Base-by-base conservation (phyloP, 176 grass and related monocot genomes). In the Triticum dicoccoides region DNA sequence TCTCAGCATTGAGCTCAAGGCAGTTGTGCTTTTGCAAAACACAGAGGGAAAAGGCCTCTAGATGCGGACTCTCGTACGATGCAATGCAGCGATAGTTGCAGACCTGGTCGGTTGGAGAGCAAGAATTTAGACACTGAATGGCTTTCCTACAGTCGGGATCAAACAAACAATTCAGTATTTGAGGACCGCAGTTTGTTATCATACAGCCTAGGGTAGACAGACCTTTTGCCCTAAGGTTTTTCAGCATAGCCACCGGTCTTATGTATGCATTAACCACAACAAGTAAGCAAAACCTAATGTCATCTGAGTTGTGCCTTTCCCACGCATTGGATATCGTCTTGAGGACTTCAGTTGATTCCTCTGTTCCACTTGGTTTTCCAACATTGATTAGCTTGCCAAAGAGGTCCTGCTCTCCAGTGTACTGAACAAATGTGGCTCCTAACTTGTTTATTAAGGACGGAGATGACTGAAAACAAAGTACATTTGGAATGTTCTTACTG, bases 11-110 rank as follows among this genome's bases (percentile, higher is more conserved):
- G 75, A 94, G 91, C 56, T 92, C 91, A 63, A 98, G 92, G 61
- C 93, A 98, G 83, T 98, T 98, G 86, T 98, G 76, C 88, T 98
- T 98, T 85, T 98, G 90, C 90, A 98, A 88, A 77, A 98, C 96
- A 91, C 96, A 98, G 0, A 98, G 82, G 27, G 96, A 96, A 87
- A 98, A 98, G 0, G 93, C 90, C 82, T 98, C 96, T 23, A 98
- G 85, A 82, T 90, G 78, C 1, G 90, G 84, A 51, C 96, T 98
- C 87, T 98, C 92, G 71, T 92, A 96, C 44, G 93, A 96, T 18
- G 88, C 91, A 89, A 98, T 92, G 73, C 96, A 98, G 14, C 90
- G 89, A 84, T 98, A 98, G 80, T 94, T 98, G 77, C 96, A 98
- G 25, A 96, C 92, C 83, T 98, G 96, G 88, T 98, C 93, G 9